Evolutionary conservation across 345 rosid species (phyloP).

Genomic region (Murraya paniculata): DNA sequence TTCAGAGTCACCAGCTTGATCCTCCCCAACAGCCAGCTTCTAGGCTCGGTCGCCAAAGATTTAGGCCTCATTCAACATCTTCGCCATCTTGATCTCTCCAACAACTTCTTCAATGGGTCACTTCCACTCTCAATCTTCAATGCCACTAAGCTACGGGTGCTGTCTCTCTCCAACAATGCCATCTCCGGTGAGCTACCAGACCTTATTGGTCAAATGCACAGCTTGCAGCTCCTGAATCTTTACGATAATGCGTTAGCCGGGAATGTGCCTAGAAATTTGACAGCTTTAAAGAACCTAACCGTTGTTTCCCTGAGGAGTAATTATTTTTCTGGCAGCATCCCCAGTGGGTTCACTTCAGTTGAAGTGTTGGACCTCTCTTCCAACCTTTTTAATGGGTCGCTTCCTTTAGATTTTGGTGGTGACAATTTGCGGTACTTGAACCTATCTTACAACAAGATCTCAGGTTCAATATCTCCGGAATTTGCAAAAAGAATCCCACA

Average conservation of each 20-base stretch:
- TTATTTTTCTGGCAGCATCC: slow-evolving; percentile 57
- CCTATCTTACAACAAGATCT: slow-evolving; percentile 69
- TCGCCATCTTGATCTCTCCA: slow-evolving; percentile 59
- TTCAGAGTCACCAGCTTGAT: slow-evolving; percentile 59
- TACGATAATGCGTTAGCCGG: slow-evolving; percentile 79
- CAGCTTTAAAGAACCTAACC: slow-evolving; percentile 51
- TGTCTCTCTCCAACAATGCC: slow-evolving; percentile 54
- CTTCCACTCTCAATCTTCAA: slow-evolving; percentile 53
- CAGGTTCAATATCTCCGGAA: slow-evolving; percentile 50
- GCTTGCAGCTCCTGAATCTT: slow-evolving; percentile 61
- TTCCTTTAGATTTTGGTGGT: slow-evolving; percentile 63
- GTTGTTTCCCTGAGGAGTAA: slow-evolving; percentile 64
- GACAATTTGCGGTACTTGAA: slow-evolving; percentile 54
- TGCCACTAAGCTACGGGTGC: slow-evolving; percentile 46
- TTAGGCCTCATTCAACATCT: slow-evolving; percentile 52
- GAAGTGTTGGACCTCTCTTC: slow-evolving; percentile 75
- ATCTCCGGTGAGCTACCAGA: slow-evolving; percentile 67
- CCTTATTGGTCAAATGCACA: slow-evolving; percentile 34
- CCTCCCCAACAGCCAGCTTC: slow-evolving; percentile 53
- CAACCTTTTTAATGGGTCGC: slow-evolving; percentile 65
- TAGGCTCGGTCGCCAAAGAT: slow-evolving; percentile 55
- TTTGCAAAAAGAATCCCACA: slow-evolving; percentile 57
- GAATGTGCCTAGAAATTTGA: slow-evolving; percentile 44
- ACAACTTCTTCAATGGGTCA: slow-evolving; percentile 63
- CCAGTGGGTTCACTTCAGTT: slow-evolving; percentile 51